phyloP scores from a whole-genome alignment of 1,139 yeast genomes.

The Oligophagozyma castellii region DNA sequence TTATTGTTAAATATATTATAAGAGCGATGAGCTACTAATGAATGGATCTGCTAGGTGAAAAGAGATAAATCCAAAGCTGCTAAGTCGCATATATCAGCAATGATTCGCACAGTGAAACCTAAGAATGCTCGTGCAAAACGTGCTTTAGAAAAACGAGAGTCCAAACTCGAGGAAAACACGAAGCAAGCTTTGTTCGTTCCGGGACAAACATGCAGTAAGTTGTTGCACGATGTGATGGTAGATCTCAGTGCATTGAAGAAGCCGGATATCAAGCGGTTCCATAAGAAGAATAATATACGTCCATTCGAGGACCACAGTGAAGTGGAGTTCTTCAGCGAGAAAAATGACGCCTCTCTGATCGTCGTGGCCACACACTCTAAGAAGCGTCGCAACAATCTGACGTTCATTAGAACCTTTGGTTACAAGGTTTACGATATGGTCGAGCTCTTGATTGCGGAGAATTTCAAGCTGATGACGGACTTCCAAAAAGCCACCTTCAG shows the following conservation, averaged over 20 bases:
- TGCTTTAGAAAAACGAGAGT: constrained; percentile 77
- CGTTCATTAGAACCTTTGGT: constrained; percentile 81
- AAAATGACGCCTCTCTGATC: constrained; percentile 78
- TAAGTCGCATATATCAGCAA: too few relatives aligned
- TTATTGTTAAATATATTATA: too few relatives aligned
- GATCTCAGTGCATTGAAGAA: constrained; percentile 86
- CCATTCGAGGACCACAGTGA: constrained; percentile 90
- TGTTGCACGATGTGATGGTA: constrained; percentile 78
- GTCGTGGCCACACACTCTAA: constrained; percentile 77
- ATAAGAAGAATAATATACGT: constrained; percentile 73
- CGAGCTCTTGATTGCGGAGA: constrained; percentile 63
- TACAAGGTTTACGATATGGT: constrained; percentile 87
- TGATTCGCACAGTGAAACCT: constrained; percentile 71
- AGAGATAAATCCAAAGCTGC: too few relatives aligned
- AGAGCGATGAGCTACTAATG: too few relatives aligned
- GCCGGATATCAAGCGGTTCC: constrained; percentile 78
- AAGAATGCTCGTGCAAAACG: constrained; percentile 94
- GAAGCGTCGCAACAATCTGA: constrained; percentile 85
- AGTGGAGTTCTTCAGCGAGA: constrained; percentile 84
- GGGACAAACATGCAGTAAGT: constrained; percentile 68
- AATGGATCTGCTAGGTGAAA: too few relatives aligned
- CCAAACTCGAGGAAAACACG: constrained; percentile 80
- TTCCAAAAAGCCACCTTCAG: constrained; percentile 65
- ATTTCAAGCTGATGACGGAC: constrained; percentile 61
- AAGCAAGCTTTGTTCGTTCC: constrained; percentile 87